Base-by-base conservation (phyloP, 2,329 filamentous ascomycete genomes). In the Diaporthe ampelina region DNA sequence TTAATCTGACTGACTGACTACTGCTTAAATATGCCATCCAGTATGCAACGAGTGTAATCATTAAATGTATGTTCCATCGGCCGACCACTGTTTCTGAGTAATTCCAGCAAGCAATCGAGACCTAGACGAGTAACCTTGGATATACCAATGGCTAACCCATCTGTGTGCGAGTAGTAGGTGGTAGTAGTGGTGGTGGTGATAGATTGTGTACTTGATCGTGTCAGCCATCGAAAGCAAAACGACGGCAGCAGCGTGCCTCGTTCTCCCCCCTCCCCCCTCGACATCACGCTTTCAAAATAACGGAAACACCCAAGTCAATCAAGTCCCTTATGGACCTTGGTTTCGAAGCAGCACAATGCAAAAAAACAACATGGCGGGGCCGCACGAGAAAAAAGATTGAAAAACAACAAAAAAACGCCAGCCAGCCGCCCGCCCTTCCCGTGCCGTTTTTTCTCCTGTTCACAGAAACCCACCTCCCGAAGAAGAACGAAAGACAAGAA, bases 401-500 rank as follows among this genome's bases (percentile, higher is more conserved):
- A 50, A 65, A 48, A 40, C 50, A 32, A 37, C 24, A 5, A 57
- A 48, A n/a, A 54, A 67, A 68, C 63, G 63, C 63, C 63, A 21
- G 17, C 48, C 69, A 10, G 26, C 69, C 40, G 19, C 21, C 45
- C 45, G 9, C 21, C 45, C 40, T 50, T 15, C 40, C 40, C 40
- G 40, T 43, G 69, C 69, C 69, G 40, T 48, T 71, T 59, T 48
- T 48, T 29, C 40, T 32, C 54, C 40, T 52, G 26, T 70, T 17
- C 40, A 43, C 17, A 43, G 40, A 24, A 15, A 45, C 11, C 37
- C 37, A 19, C 69, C 69, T 26, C 24, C 69, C 52, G 10, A n/a
- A 29, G 37, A 43, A 29, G 19, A 9, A 29, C 29, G 19, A 13
- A 21, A 10, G 29, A 32, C 45, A 15, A n/a, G 2, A 26, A 6